Evolutionary conservation across 1,139 yeast genomes (phyloP).

Genomic region (Williopsis jadinii): DNA sequence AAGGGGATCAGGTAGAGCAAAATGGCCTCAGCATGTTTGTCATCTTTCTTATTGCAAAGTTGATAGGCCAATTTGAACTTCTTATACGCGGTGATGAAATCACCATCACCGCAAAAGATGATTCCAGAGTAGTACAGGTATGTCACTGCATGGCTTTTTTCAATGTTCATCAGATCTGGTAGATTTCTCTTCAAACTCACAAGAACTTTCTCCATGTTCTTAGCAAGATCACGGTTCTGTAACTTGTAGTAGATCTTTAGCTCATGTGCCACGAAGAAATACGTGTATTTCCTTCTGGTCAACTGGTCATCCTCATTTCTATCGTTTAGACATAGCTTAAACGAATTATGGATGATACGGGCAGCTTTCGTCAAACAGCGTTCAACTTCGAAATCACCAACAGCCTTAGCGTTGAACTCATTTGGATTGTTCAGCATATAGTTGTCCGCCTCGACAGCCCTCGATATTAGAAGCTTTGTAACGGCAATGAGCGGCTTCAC

Average conservation of each 20-base stretch:
- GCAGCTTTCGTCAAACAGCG: slow-evolving; percentile 48
- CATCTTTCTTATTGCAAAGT: slow-evolving; percentile 25
- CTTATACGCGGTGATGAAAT: slow-evolving; percentile 42
- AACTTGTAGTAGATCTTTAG: slow-evolving; percentile 67
- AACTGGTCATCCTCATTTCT: slow-evolving; percentile 44
- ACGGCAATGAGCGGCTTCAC: slow-evolving; percentile 49
- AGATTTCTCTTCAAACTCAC: slow-evolving; percentile 46
- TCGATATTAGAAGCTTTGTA: slow-evolving; percentile 45
- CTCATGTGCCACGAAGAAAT: slow-evolving; percentile 66
- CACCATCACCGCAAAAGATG: slow-evolving; percentile 55
- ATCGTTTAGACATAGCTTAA: slow-evolving; percentile 76
- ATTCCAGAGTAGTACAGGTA: slow-evolving; percentile 64
- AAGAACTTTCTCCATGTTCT: slow-evolving; percentile 70
- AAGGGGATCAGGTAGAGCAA: slow-evolving; percentile 50
- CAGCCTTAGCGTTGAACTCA: slow-evolving; percentile 1
- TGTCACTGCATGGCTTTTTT: slow-evolving; percentile 48
- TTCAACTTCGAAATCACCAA: slow-evolving; percentile 21
- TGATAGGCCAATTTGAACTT: slow-evolving; percentile 44
- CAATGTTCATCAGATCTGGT: slow-evolving; percentile 39
- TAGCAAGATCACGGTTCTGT: slow-evolving; percentile 68
- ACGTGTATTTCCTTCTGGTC: slow-evolving; percentile 62
- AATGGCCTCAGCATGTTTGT: slow-evolving; percentile 35
- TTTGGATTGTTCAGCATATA: slow-evolving; percentile 16
- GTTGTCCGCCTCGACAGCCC: slow-evolving; percentile 26
- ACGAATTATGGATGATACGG: slow-evolving; percentile 58